Evolutionary conservation across 768 basidiomycete species (phyloP), one percentile per base, ranked within the genome.

Genomic region (Steccherinum ochraceum): DNA sequence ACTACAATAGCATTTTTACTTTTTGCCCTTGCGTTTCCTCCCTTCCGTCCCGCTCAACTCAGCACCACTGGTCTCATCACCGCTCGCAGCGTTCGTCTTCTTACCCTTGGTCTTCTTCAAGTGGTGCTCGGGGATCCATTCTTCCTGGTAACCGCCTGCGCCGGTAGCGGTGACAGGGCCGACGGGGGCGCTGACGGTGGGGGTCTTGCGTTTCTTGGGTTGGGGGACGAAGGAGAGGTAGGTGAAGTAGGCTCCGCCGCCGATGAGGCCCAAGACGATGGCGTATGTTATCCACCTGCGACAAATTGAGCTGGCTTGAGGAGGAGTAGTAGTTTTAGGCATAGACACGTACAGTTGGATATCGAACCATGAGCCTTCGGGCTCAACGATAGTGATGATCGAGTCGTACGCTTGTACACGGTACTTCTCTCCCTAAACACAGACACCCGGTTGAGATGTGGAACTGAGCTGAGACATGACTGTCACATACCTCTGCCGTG

Each of bases 121-220:
- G 59, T 92, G 90, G 61, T 90, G 87, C 57, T 86, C 86, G n/a
- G 90, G 90, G 57, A 93, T 93, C 90, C 90, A 93, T 61, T 93
- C 90, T 62, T 92, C 87, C 60, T 88, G 81, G 58, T 92, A 91
- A 41, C 81, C 83, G 35, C 82, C 78, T 2, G 81, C 75, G 27
- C 82, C 80, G 20, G 80, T 80, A 25, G 83, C 82, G 5, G 84
- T 84, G 27, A 78, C 76, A 5, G 79, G 64, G 24, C 76, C 76
- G 30, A 77, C 75, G 7, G 85, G 79, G 3, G 79, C 67, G 51
- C 77, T 82, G 48, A 79, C 71, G 5, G 75, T 57, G 1, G 70
- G 61, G 21, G 70, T 54, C 55, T 77, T 80, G 48, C 77, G 72
- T 63, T 82, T 84, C 70, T 83, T 87, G 41, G 78, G 51, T 49